Evolutionary conservation across 2,329 filamentous ascomycete species (phyloP).

Genomic region (Thielaviopsis euricoi): DNA sequence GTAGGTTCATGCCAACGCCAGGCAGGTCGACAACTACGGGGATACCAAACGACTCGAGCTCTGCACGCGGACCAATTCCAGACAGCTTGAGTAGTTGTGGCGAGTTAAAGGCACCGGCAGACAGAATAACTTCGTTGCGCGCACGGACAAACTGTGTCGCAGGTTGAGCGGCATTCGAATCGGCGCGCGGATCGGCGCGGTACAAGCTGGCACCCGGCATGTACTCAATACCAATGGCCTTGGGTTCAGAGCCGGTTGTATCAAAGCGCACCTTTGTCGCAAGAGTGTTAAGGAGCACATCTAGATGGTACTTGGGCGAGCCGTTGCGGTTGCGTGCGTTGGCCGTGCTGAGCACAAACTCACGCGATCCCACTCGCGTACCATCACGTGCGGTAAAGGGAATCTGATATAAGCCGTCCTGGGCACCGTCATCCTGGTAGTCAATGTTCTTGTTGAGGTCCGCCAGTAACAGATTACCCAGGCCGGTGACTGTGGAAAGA

Average conservation of each 20-base stretch:
- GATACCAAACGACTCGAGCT: constrained; percentile 28
- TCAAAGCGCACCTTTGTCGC: constrained; percentile 25
- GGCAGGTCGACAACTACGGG: constrained; percentile 26
- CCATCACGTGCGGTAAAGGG: constrained; percentile 35
- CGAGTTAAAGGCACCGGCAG: constrained; percentile 32
- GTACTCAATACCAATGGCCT: constrained; percentile 25
- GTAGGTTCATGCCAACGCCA: constrained; percentile 32
- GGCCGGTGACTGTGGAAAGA: constrained; percentile 14
- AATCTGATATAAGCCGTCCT: constrained; percentile 36
- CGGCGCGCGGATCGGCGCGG: constrained; percentile 21
- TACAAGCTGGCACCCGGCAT: constrained; percentile 14
- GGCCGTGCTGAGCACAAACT: constrained; percentile 30
- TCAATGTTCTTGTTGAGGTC: constrained; percentile 17
- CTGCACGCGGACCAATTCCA: constrained; percentile 28
- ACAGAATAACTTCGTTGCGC: constrained; percentile 30
- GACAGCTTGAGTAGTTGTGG: constrained; percentile 35
- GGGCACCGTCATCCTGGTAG: constrained; percentile 12
- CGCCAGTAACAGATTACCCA: constrained; percentile 16
- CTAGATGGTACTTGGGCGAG: constrained; percentile 17
- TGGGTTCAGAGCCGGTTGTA: constrained; percentile 14
- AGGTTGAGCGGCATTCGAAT: constrained; percentile 14
- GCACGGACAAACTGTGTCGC: constrained; percentile 16
- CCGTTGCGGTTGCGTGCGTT: constrained; percentile 15
- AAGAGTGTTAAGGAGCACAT: constrained; percentile 15
- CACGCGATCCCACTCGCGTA: constrained; percentile 36